Evolutionary conservation across 768 basidiomycete genomes (phyloP).

Genomic region (Lentinus tigrinus): DNA sequence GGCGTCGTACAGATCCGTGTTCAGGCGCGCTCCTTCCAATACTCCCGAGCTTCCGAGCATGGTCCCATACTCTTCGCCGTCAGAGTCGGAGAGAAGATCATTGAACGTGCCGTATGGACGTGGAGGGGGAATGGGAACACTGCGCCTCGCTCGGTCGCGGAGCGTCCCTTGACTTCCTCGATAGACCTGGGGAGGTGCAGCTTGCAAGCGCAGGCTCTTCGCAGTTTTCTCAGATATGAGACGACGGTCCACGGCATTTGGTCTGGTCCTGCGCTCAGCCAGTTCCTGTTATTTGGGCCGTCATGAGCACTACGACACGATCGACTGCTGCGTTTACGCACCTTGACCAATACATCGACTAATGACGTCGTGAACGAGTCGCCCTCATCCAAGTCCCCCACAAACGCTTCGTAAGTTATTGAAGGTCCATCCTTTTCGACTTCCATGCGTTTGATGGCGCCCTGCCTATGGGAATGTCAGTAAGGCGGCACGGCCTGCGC

Average conservation of each 20-base stretch:
- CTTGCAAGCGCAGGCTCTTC: conserved; percentile 57
- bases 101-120: conserved; percentile 33
- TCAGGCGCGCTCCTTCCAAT: conserved; percentile 56
- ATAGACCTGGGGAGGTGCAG: conserved; percentile 53
- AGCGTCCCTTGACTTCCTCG: conserved; percentile 31
- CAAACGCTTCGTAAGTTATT: conserved; percentile 74
- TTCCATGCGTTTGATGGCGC: conserved; percentile 66
- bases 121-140: conserved; percentile 6
- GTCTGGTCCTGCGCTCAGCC: conserved; percentile 66
- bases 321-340: conserved; percentile 31
- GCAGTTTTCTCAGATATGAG: conserved; percentile 70
- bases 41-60: conserved; percentile 35
- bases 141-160: not conserved
- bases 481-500: not conserved
- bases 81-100: conserved; percentile 36
- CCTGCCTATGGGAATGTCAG: conserved; percentile 46
- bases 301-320: not conserved
- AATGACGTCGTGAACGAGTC: conserved; percentile 79
- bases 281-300: conserved; percentile 61
- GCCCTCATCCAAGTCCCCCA: conserved; percentile 73
- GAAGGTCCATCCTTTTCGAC: conserved; percentile 56
- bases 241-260: conserved; percentile 49
- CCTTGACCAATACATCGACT: conserved; percentile 77
- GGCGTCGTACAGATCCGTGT: conserved; percentile 65
- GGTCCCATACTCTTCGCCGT: conserved; percentile 60